A percentile compares a stretch with the other conserved stretches of the same genome.
Evolutionary conservation across 305 asterid species (phyloP).

Genomic region (Solanum hybrid): DNA sequence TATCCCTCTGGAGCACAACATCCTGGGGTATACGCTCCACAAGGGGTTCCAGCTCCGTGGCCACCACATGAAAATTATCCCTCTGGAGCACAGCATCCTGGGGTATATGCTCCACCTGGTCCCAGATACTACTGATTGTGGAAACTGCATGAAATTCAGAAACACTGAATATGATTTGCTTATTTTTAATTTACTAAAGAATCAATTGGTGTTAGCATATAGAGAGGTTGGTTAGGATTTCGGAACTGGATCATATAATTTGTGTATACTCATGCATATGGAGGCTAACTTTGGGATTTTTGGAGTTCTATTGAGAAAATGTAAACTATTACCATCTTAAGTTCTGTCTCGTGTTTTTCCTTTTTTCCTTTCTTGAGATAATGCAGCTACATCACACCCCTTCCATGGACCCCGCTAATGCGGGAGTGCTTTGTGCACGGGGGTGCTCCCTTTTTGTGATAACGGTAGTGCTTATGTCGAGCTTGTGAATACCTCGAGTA

Average conservation of each 20-base stretch:
- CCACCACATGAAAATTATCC: conserved; percentile 16
- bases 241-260: not conserved
- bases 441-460: not conserved
- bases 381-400: not conserved
- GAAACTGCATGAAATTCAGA: not conserved
- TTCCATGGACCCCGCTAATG: not conserved
- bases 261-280: not conserved
- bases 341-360: not conserved
- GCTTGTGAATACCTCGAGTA: not conserved
- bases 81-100: conserved; percentile 1
- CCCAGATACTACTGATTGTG: conserved; percentile 11
- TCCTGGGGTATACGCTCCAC: conserved; percentile 6
- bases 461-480: not conserved
- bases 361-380: not conserved
- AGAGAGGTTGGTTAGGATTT: not conserved
- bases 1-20: conserved; percentile 5
- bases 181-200: not conserved
- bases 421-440: not conserved
- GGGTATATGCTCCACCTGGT: conserved; percentile 8
- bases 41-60: conserved; percentile 9
- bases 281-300: not conserved
- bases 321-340: not conserved
- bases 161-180: not conserved
- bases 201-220: not conserved
- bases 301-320: not conserved